A percentile compares a stretch with the other conserved stretches of the same genome.
Evolutionary conservation across 2,329 filamentous ascomycete species (phyloP).

Genomic region (Hypoxylon sp.): DNA sequence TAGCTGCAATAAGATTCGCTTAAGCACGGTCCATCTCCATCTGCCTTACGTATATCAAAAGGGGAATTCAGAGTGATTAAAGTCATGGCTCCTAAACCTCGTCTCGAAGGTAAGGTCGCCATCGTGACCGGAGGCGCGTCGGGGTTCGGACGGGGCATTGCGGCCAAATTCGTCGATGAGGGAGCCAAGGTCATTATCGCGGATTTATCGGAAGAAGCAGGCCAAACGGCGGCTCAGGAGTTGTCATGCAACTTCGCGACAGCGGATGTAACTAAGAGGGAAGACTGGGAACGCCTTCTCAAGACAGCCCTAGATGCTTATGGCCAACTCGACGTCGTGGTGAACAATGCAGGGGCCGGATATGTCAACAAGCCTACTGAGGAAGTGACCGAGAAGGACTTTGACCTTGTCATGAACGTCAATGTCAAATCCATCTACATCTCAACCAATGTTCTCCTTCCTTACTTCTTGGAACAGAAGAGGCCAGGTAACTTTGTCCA

Average conservation of each 20-base stretch:
- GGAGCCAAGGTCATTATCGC: conserved; percentile 74
- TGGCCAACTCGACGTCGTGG: conserved; percentile 69
- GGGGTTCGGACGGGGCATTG: conserved; percentile 76
- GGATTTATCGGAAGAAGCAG: conserved; percentile 70
- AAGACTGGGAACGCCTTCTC: conserved; percentile 68
- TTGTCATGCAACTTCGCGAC: conserved; percentile 61
- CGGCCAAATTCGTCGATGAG: conserved; percentile 70
- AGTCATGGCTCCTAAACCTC: conserved; percentile 45
- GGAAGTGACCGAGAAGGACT: conserved; percentile 76
- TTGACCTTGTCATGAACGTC: conserved; percentile 76
- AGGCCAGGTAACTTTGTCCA: conserved; percentile 75
- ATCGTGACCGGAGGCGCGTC: conserved; percentile 70
- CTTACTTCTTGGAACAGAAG: conserved; percentile 71
- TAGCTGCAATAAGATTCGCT: conserved; percentile 5
- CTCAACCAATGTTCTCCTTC: conserved; percentile 71
- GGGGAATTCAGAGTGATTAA: conserved; percentile 1
- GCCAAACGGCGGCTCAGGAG: conserved; percentile 62
- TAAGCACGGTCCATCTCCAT: not conserved
- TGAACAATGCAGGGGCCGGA: conserved; percentile 74
- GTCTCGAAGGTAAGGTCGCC: conserved; percentile 61
- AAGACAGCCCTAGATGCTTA: conserved; percentile 62
- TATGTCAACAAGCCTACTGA: conserved; percentile 75
- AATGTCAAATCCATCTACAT: conserved; percentile 78
- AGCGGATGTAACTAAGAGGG: conserved; percentile 66
- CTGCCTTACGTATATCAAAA: not conserved